A percentile compares a stretch with the other conserved stretches of the same genome.
These are phyloP conservation scores for Extremus antarcticus DNA, from an alignment of 495 filamentous ascomycete species.

Conservation along the genomic window DNA sequence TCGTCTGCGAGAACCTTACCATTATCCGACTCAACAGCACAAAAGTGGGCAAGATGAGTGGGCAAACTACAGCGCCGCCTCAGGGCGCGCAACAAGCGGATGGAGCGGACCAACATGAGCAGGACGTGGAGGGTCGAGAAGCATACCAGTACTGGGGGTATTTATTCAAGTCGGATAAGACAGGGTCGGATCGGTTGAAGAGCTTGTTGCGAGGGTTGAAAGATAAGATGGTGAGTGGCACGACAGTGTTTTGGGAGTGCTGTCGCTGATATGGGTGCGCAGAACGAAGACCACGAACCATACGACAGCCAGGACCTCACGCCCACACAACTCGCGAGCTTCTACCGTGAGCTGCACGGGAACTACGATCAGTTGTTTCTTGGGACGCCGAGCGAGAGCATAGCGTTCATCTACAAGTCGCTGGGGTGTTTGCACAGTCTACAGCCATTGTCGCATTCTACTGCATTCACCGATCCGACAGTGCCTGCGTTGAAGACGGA, in stretches of 20 bases:
- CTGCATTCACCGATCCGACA: slow-evolving; percentile 60
- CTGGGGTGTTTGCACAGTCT: slow-evolving; percentile 62
- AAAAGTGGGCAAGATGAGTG: not conserved
- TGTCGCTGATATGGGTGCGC: not conserved
- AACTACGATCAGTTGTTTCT: slow-evolving; percentile 85
- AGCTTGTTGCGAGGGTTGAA: slow-evolving; percentile 70
- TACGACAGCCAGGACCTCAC: slow-evolving; percentile 52
- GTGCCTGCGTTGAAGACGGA: slow-evolving; percentile 70
- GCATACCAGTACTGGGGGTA: slow-evolving; percentile 61
- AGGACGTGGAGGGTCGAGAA: slow-evolving; percentile 20
- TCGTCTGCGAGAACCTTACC: too few relatives aligned
- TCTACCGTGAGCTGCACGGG: slow-evolving; percentile 80
- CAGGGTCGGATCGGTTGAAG: slow-evolving; percentile 62
- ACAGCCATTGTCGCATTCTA: slow-evolving; percentile 43
- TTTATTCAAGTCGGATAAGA: slow-evolving; percentile 70
- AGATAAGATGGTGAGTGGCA: slow-evolving; percentile 59
- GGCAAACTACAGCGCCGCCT: not conserved
- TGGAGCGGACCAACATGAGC: not conserved
- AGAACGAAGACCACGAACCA: slow-evolving; percentile 14
- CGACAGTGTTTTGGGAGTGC: slow-evolving; percentile 7
- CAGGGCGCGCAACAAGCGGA: not conserved
- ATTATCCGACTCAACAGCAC: too few relatives aligned
- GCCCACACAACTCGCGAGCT: slow-evolving; percentile 72
- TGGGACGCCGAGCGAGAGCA: slow-evolving; percentile 55
- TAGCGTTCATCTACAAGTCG: slow-evolving; percentile 87